phyloP scores from a whole-genome alignment of 768 basidiomycete genomes.

The Lactarius pseudohatsudake region DNA sequence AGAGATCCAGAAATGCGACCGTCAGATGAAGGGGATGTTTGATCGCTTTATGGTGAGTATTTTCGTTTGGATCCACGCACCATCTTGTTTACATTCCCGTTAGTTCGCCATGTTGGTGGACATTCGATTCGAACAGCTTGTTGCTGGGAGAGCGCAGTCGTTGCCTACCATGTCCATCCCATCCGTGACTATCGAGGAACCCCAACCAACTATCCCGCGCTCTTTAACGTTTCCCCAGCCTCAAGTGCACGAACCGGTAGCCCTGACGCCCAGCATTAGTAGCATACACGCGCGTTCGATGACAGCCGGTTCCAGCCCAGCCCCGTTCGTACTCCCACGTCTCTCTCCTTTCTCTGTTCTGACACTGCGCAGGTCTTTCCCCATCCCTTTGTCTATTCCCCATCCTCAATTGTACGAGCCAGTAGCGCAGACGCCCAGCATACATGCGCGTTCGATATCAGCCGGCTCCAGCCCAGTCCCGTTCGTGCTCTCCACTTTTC shows the following conservation, averaged over 20 bases:
- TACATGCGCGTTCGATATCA: not conserved
- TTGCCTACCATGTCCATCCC: not conserved
- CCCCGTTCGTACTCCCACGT: not conserved
- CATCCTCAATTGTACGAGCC: not conserved
- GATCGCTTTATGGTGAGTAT: conserved; percentile 16
- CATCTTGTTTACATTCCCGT: not conserved
- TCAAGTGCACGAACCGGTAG: not conserved
- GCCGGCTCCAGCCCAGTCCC: not conserved
- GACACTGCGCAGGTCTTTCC: conserved; percentile 9
- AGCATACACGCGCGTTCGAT: not conserved
- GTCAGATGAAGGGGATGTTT: conserved; percentile 23
- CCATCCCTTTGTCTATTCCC: not conserved
- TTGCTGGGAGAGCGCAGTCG: conserved; percentile 12
- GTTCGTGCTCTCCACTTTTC: conserved; percentile 2
- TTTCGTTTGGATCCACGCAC: not conserved
- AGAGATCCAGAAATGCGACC: conserved; percentile 19
- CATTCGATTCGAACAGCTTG: conserved; percentile 18
- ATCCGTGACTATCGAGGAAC: not conserved
- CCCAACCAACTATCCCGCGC: not conserved
- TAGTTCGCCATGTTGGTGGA: conserved; percentile 19
- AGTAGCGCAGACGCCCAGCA: not conserved
- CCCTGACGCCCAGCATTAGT: not conserved
- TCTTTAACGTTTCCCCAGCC: not conserved
- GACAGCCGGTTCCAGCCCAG: not conserved
- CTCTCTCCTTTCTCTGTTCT: not conserved